A percentile compares a stretch with the other conserved stretches of the same genome.
phyloP scores from a whole-genome alignment of 495 filamentous ascomycete genomes.

The Glarea lozoyensis region DNA sequence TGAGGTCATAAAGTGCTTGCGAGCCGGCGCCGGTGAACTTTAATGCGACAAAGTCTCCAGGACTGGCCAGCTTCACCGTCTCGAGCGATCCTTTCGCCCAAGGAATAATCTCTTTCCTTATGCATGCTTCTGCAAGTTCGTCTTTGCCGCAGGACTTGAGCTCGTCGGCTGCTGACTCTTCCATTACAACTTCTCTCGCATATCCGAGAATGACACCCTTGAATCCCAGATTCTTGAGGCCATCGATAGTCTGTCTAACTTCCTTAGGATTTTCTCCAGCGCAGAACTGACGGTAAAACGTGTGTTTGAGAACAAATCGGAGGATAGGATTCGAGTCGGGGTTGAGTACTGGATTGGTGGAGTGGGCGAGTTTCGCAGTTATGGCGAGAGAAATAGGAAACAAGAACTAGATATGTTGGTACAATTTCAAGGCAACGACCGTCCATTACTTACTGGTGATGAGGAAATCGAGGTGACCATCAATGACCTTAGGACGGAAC shows the following conservation, averaged over 20 bases:
- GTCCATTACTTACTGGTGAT: slow-evolving; percentile 35
- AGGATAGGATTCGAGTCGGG: slow-evolving; percentile 50
- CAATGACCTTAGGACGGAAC: slow-evolving; percentile 67
- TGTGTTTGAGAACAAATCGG: slow-evolving; percentile 54
- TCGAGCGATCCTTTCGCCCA: slow-evolving; percentile 71
- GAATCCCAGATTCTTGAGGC: slow-evolving; percentile 58
- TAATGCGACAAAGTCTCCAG: slow-evolving; percentile 78
- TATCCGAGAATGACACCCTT: slow-evolving; percentile 72
- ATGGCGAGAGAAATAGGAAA: slow-evolving; percentile 60
- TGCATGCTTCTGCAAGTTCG: slow-evolving; percentile 30
- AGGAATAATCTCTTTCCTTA: slow-evolving; percentile 52
- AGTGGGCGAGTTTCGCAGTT: slow-evolving; percentile 62
- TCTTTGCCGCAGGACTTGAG: slow-evolving; percentile 24
- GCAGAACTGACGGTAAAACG: slow-evolving; percentile 82
- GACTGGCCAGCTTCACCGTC: slow-evolving; percentile 63
- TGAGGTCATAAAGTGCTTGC: slow-evolving; percentile 59
- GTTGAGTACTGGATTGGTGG: slow-evolving; percentile 47
- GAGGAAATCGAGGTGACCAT: slow-evolving; percentile 74
- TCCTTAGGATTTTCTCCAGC: slow-evolving; percentile 59
- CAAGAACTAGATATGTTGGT: slow-evolving; percentile 31
- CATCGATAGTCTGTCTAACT: slow-evolving; percentile 47
- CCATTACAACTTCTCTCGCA: slow-evolving; percentile 61
- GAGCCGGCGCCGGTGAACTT: slow-evolving; percentile 91
- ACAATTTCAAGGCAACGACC: neutral
- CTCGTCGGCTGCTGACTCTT: slow-evolving; percentile 36